Percentiles rank a stretch among this genome's conserved stretches.
phyloP scores from a whole-genome alignment of 1,139 yeast species.

The Spencermartinsiella ligniputridi region DNA sequence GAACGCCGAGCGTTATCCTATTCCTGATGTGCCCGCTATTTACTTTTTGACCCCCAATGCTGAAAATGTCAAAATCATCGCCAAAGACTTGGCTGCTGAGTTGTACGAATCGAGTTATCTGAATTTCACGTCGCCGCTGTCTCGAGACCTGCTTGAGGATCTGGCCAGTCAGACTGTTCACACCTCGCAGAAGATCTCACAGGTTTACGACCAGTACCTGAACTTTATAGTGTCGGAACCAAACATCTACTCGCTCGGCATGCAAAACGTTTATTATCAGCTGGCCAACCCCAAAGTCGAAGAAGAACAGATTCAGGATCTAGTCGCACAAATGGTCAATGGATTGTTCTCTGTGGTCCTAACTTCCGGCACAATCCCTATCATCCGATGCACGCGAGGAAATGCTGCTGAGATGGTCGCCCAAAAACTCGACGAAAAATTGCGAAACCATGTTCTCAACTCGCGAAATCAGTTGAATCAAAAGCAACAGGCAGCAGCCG shows the following conservation, averaged over 20 bases:
- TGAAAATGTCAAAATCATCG: constrained; percentile 63
- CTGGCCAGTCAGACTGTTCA: constrained; percentile 79
- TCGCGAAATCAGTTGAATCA: constrained; percentile 39
- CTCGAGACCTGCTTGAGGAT: constrained; percentile 76
- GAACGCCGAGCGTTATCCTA: constrained; percentile 62
- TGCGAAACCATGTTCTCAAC: constrained; percentile 80
- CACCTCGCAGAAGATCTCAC: constrained; percentile 65
- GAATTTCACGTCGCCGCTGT: constrained; percentile 78
- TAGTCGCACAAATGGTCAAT: constrained; percentile 67
- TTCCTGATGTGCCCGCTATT: constrained; percentile 91
- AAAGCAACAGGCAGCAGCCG: constrained; percentile 22
- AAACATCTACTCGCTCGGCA: constrained; percentile 75
- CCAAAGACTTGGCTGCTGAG: constrained; percentile 67
- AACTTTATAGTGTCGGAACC: constrained; percentile 93
- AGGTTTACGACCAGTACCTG: constrained; percentile 88
- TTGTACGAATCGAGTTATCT: constrained; percentile 75
- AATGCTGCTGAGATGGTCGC: constrained; percentile 97
- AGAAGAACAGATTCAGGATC: constrained; percentile 66
- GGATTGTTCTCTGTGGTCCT: constrained; percentile 78
- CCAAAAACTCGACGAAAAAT: constrained; percentile 71
- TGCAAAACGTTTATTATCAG: constrained; percentile 58
- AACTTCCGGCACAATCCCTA: constrained; percentile 76
- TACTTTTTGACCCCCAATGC: constrained; percentile 86
- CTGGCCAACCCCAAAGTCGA: constrained; percentile 67
- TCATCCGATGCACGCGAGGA: constrained; percentile 84